A percentile compares a stretch with the other conserved stretches of the same genome.
phyloP scores from a whole-genome alignment of 1,284 basidiomycete species.

The Cutaneotrichosporon mucoides region DNA sequence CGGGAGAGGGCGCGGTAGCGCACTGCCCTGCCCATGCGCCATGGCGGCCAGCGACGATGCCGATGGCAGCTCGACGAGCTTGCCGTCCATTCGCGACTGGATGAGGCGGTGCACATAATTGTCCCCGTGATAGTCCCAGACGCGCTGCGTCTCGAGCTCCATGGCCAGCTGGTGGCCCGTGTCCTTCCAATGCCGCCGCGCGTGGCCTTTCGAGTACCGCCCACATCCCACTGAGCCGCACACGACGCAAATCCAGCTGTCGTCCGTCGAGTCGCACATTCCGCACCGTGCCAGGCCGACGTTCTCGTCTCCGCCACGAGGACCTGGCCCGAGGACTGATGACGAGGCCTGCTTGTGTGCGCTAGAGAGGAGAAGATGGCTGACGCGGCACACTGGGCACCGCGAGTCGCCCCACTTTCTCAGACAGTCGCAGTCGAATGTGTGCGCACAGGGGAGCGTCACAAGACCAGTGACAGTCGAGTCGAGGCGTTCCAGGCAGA shows the following conservation, averaged over 20 bases:
- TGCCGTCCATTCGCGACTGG: constrained; percentile 92
- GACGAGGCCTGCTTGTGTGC: constrained; percentile 34
- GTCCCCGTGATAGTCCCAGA: constrained; percentile 97
- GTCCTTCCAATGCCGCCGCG: constrained; percentile 77
- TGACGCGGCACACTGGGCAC: constrained; percentile 94
- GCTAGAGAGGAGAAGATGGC: constrained; percentile 66
- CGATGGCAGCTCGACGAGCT: constrained; percentile 92
- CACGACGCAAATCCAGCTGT: constrained; percentile 93
- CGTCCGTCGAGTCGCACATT: constrained; percentile 70
- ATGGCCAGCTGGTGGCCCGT: constrained; percentile 86
- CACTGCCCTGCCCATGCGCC: constrained; percentile 1
- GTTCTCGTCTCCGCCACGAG: constrained; percentile 21
- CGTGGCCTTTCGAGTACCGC: constrained; percentile 73
- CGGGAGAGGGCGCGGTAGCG: constrained; percentile 27
- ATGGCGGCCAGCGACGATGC: constrained; percentile 65
- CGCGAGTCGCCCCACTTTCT: constrained; percentile 94
- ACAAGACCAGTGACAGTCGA: constrained; percentile 85
- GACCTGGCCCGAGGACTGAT: not conserved
- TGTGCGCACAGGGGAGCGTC: constrained; percentile 88
- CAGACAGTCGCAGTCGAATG: constrained; percentile 87
- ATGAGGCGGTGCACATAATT: constrained; percentile 94
- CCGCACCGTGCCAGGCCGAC: constrained; percentile 54
- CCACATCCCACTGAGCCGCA: constrained; percentile 93
- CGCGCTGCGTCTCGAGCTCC: constrained; percentile 92
- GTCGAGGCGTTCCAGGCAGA: constrained; percentile 96